Evolutionary conservation across 768 basidiomycete genomes (phyloP).

Genomic region (Nidularia sp.): DNA sequence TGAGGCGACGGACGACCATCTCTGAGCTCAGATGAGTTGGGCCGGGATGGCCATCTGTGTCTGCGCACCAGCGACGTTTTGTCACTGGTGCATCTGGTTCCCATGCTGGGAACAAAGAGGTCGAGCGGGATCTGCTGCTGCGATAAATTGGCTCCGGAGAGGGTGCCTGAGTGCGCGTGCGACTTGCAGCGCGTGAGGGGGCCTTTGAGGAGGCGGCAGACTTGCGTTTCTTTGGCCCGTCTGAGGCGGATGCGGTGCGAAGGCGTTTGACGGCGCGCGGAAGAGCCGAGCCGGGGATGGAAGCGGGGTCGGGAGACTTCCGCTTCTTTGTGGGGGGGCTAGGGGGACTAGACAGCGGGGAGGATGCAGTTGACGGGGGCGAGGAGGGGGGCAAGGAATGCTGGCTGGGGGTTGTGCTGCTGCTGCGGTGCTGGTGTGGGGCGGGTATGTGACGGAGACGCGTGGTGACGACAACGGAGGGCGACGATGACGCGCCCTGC

Average conservation of each 20-base stretch:
- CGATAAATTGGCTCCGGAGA: constrained; percentile 56
- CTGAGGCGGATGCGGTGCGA: constrained; percentile 18
- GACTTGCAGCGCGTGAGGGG: constrained; percentile 40
- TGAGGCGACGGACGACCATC: constrained; percentile 53
- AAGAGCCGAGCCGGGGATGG: constrained; percentile 11
- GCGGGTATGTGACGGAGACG: constrained; percentile 2
- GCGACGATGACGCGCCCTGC: neutral
- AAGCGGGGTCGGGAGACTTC: constrained; percentile 20
- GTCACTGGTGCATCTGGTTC: constrained; percentile 30
- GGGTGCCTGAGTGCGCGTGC: constrained; percentile 31
- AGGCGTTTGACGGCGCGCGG: constrained; percentile 38
- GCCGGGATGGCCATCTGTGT: constrained; percentile 50
- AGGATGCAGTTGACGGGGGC: constrained; percentile 16
- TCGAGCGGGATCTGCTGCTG: constrained; percentile 61
- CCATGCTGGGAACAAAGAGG: constrained; percentile 43
- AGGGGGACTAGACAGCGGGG: constrained; percentile 22
- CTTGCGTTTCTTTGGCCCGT: constrained; percentile 27
- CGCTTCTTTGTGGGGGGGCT: constrained; percentile 23
- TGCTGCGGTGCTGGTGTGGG: constrained; percentile 1
- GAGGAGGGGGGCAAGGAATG: constrained; percentile 10
- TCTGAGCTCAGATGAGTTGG: constrained; percentile 58
- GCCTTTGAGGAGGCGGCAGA: constrained; percentile 25
- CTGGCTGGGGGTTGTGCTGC: constrained; percentile 5
- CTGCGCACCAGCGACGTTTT: constrained; percentile 45
- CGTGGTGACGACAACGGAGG: constrained; percentile 8